A percentile compares a stretch with the other conserved stretches of the same genome.
These are phyloP conservation scores for Diaporthe humulicola DNA, from an alignment of 2,329 filamentous ascomycete genomes.

Conservation along the genomic window DNA sequence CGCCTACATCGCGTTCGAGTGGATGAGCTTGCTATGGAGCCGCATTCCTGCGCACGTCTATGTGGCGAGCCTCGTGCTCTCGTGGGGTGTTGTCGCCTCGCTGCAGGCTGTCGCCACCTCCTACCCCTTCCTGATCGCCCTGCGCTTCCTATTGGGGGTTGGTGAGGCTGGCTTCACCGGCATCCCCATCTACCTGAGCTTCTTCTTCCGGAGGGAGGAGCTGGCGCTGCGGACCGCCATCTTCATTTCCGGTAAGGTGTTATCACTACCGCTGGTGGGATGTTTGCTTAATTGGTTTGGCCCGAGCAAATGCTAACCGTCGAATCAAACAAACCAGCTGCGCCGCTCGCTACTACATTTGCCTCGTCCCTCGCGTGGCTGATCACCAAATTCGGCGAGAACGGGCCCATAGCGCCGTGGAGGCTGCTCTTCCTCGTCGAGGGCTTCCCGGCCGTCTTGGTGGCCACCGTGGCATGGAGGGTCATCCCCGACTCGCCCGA, in stretches of 20 bases:
- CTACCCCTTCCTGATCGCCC: conserved; percentile 69
- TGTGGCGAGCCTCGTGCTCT: conserved; percentile 73
- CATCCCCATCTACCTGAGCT: conserved; percentile 74
- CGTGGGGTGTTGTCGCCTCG: conserved; percentile 85
- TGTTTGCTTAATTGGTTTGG: not conserved
- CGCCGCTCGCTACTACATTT: conserved; percentile 84
- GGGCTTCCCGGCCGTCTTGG: conserved; percentile 85
- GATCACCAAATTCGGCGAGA: conserved; percentile 77
- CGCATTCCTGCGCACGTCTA: conserved; percentile 72
- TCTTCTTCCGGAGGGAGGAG: conserved; percentile 77
- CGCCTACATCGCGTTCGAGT: conserved; percentile 74
- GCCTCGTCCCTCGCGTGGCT: conserved; percentile 84
- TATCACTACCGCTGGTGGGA: conserved; percentile 29
- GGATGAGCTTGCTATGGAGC: conserved; percentile 74
- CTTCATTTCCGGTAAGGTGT: conserved; percentile 77
- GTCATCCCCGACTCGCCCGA: conserved; percentile 82
- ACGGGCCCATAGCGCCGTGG: conserved; percentile 83
- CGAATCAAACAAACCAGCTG: conserved; percentile 66
- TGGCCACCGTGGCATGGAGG: conserved; percentile 80
- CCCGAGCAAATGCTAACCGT: not conserved
- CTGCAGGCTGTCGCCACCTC: conserved; percentile 77
- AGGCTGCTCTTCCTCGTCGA: conserved; percentile 87
- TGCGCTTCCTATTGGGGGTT: conserved; percentile 71
- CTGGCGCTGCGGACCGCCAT: conserved; percentile 87
- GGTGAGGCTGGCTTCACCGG: conserved; percentile 76